Evolutionary conservation across 202 grass and related monocot species (phyloP).

Genomic region (Carex arenaria): DNA sequence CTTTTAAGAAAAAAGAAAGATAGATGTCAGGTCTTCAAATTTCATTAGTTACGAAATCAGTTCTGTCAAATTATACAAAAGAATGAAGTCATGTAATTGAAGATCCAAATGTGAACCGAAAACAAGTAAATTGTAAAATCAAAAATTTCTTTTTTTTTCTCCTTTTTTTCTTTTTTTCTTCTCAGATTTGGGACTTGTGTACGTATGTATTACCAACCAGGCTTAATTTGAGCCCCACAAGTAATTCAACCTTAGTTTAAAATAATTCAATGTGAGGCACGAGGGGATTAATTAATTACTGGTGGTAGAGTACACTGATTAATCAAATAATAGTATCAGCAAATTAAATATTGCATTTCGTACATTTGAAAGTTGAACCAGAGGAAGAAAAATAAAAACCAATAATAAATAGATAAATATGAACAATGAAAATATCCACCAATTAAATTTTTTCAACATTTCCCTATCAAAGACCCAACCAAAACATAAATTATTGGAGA

Average conservation of each 20-base stretch:
- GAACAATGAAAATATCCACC: not conserved
- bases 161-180: not conserved
- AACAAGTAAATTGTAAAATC: not conserved
- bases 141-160: not conserved
- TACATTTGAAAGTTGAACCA: not conserved
- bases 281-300: not conserved
- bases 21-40: no score
- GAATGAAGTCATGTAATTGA: not conserved
- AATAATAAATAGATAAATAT: not conserved
- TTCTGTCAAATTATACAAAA: no score
- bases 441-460: not conserved
- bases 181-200: not conserved
- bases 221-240: not conserved
- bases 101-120: not conserved
- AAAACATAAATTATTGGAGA: slow-evolving; percentile 3
- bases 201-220: not conserved
- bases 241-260: no score
- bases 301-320: not conserved
- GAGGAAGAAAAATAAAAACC: not conserved
- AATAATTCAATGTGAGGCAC: slow-evolving; percentile 6
- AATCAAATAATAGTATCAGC: not conserved
- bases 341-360: not conserved
- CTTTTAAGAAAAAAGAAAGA: no score
- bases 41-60: no score
- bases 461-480: not conserved